Conservation (phyloP, 2,329 filamentous ascomycete species). For the Magnaporthales sp. region DNA sequence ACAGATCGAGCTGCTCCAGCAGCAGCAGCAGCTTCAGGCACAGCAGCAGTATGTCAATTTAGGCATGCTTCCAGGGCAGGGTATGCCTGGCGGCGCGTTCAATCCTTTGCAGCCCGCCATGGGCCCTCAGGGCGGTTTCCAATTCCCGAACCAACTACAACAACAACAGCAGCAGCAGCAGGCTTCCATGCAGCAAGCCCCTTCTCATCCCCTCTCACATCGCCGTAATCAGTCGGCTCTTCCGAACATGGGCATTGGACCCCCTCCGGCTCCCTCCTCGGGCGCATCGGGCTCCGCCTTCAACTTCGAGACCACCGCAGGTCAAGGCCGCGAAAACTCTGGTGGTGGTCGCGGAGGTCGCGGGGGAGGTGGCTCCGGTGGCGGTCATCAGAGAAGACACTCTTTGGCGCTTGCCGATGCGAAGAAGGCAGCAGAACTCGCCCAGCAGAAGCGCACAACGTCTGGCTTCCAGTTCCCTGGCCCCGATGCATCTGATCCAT, state of each 20-base stretch:
- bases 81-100: conserved; percentile 61
- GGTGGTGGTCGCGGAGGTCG: conserved; percentile 46
- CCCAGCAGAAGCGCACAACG: conserved; percentile 92
- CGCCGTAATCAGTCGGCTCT: conserved; percentile 97
- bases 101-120: conserved; percentile 74
- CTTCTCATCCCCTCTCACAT: conserved; percentile 75
- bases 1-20: conserved; percentile 94
- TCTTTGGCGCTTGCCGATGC: conserved; percentile 91
- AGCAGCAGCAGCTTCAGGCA: conserved; percentile 94
- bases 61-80: conserved; percentile 84
- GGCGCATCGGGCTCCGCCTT: conserved; percentile 74
- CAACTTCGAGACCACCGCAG: conserved; percentile 61
- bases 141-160: conserved; percentile 73
- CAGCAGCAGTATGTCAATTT: conserved; percentile 98
- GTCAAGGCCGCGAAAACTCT: conserved; percentile 57
- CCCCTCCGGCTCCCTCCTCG: conserved; percentile 83
- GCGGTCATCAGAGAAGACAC: conserved; percentile 83
- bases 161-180: conserved; percentile 68
- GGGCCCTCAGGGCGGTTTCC: conserved; percentile 74
- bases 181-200: conserved; percentile 66
- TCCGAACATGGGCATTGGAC: conserved; percentile 84
- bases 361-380: conserved; percentile 53
- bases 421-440: conserved; percentile 93
- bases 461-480: conserved; percentile 92
- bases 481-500: conserved; percentile 54